A percentile compares a stretch with the other conserved stretches of the same genome.
Evolutionary conservation across 768 basidiomycete genomes (phyloP).

Genomic region (Suillus occidentalis): DNA sequence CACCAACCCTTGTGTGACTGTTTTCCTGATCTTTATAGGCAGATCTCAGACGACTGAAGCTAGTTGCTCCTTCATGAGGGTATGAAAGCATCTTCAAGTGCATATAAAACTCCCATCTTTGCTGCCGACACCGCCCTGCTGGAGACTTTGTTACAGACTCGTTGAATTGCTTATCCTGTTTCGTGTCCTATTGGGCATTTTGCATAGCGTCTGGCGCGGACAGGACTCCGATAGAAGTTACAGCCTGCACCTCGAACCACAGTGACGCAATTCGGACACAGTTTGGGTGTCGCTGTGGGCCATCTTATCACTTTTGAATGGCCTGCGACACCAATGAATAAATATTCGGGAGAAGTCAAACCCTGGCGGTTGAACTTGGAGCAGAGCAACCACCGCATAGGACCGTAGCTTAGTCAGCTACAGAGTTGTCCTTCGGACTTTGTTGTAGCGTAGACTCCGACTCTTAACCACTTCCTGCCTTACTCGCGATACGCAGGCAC

Average conservation of each 20-base stretch:
- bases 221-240: slow-evolving; percentile 51
- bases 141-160: slow-evolving; percentile 19
- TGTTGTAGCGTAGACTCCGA: no score
- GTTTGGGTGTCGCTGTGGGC: slow-evolving; percentile 48
- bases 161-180: slow-evolving; percentile 22
- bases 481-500: no score
- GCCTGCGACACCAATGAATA: slow-evolving; percentile 18
- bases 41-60: background rate
- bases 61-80: background rate
- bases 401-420: no score
- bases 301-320: background rate
- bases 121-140: slow-evolving; percentile 34
- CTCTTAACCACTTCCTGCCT: no score
- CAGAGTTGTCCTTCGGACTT: no score
- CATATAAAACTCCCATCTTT: slow-evolving; percentile 51
- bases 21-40: background rate
- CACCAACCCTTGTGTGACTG: background rate
- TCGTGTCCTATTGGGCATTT: slow-evolving; percentile 22
- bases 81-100: background rate
- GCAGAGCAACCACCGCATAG: no score
- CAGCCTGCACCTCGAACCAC: slow-evolving; percentile 60
- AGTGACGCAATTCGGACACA: slow-evolving; percentile 67
- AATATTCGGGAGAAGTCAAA: background rate
- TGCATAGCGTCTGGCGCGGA: slow-evolving; percentile 44
- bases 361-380: no score